phyloP scores from a whole-genome alignment of 768 basidiomycete genomes.

The Fomitopsis serialis region DNA sequence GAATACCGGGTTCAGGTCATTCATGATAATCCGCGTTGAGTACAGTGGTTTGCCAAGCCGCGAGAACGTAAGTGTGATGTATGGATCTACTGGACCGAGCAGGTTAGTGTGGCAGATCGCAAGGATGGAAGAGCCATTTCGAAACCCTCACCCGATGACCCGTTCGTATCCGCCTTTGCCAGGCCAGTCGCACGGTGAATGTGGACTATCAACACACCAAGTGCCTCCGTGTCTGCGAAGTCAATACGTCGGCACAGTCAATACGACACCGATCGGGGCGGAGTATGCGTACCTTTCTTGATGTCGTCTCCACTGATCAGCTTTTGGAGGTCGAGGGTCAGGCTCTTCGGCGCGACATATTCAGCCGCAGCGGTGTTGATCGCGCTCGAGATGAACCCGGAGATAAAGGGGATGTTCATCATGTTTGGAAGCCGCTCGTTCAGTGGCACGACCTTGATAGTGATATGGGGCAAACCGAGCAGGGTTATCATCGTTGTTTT shows the following conservation, averaged over 20 bases:
- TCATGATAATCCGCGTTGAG: conserved; percentile 64
- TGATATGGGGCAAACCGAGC: conserved; percentile 64
- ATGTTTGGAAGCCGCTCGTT: conserved; percentile 61
- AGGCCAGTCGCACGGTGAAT: conserved; percentile 57
- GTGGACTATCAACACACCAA: conserved; percentile 62
- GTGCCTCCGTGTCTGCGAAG: conserved; percentile 41
- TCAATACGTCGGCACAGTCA: background rate
- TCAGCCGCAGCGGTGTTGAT: conserved; percentile 58
- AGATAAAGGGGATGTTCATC: conserved; percentile 72
- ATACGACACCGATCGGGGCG: background rate
- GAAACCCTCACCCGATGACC: conserved; percentile 28
- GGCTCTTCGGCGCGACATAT: conserved; percentile 66
- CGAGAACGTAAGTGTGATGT: conserved; percentile 63
- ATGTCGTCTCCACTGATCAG: conserved; percentile 53
- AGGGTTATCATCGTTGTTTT: conserved; percentile 50
- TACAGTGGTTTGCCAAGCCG: conserved; percentile 60
- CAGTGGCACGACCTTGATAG: conserved; percentile 61
- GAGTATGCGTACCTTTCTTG: conserved; percentile 32
- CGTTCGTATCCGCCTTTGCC: conserved; percentile 30
- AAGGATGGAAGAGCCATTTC: background rate
- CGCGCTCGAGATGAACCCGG: conserved; percentile 59
- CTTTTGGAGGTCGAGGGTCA: conserved; percentile 65
- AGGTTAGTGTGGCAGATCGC: background rate
- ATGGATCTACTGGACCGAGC: conserved; percentile 30
- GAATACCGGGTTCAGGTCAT: conserved; percentile 58